Evolutionary conservation across 108 stramenopile species (phyloP).

Genomic region (Nitzschia putrida): DNA sequence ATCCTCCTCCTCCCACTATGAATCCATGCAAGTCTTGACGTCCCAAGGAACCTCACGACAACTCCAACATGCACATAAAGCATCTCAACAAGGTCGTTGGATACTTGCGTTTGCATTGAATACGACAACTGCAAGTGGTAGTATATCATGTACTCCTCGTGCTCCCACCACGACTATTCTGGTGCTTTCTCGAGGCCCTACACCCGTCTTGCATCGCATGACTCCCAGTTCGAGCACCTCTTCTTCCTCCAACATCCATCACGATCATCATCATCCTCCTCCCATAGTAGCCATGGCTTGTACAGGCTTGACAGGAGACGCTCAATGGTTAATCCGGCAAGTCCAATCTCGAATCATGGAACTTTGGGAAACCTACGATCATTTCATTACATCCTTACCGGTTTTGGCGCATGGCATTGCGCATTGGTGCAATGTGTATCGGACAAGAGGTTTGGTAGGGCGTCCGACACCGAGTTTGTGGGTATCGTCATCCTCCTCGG

Average conservation of each 20-base stretch:
- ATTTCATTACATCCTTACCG: conserved; percentile 2
- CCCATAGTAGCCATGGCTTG: conserved; percentile 29
- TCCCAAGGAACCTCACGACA: conserved; percentile 64
- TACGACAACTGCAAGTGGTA: too few species aligned
- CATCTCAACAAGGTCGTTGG: conserved; percentile 44
- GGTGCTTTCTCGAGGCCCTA: too few species aligned
- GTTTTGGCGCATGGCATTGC: conserved; percentile 32
- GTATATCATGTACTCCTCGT: too few species aligned
- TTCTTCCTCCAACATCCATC: too few species aligned
- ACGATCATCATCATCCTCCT: background rate
- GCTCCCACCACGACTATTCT: too few species aligned
- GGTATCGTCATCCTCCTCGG: background rate
- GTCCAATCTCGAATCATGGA: conserved; percentile 20
- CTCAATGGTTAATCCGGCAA: conserved; percentile 33
- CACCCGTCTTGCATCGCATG: too few species aligned
- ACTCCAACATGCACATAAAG: conserved; percentile 54
- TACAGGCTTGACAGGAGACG: conserved; percentile 45
- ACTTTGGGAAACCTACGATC: conserved; percentile 46
- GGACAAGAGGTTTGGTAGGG: conserved; percentile 4
- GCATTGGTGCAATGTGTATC: conserved; percentile 19
- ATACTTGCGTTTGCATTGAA: conserved; percentile 32
- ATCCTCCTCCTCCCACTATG: conserved; percentile 37
- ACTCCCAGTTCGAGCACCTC: too few species aligned
- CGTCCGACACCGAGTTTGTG: background rate
- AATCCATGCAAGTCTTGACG: conserved; percentile 56